Evolutionary conservation across 1,284 basidiomycete genomes (phyloP), one percentile per base, ranked within the genome.

Genomic region (Puccinia coronata): DNA sequence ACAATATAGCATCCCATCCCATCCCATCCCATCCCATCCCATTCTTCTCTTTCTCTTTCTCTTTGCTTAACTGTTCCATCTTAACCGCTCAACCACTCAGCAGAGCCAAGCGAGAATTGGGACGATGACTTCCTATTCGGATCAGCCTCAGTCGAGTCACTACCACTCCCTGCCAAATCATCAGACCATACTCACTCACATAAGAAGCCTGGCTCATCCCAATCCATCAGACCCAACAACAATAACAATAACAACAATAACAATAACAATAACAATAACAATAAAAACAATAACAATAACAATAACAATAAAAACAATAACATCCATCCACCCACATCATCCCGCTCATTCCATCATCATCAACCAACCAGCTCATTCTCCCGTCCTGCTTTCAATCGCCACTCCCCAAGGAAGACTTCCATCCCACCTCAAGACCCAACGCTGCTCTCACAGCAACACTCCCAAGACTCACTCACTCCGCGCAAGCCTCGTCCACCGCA

Each of bases 41-140:
- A n/a, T 53, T 28, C 25, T 20, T 73, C 47, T 41, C 47, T 16
- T n/a, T 73, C 36, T 12, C 31, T 11, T 18, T 47, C 23, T 73
- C n/a, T 14, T 31, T 69, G 23, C 43, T n/a, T 41, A 3, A 39
- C 51, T 55, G 4, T 36, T 3, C 65, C 57, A 1, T 36, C 12
- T 39, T 61, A 2, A 11, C 49, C 34, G 43, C 6, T 23, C 8
- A 47, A 43, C 39, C 39, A 43, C 36, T 57, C 39, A 39, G n/a
- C 69, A 80, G 78, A 81, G 67, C 59, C 79, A 25, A 81, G 79
- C 43, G 79, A 81, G 41, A 81, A 81, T n/a, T 81, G 79, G 79
- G 79, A 81, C 51, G 59, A 81, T 67, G 79, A 81, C 49, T 81
- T 81, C 71, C 61, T 81, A 4, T 81, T 81, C 25, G 70, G 71